These are phyloP conservation scores for Endocladia muricata DNA, from an alignment of 31 red algal genomes.

Conservation along the genomic window DNA sequence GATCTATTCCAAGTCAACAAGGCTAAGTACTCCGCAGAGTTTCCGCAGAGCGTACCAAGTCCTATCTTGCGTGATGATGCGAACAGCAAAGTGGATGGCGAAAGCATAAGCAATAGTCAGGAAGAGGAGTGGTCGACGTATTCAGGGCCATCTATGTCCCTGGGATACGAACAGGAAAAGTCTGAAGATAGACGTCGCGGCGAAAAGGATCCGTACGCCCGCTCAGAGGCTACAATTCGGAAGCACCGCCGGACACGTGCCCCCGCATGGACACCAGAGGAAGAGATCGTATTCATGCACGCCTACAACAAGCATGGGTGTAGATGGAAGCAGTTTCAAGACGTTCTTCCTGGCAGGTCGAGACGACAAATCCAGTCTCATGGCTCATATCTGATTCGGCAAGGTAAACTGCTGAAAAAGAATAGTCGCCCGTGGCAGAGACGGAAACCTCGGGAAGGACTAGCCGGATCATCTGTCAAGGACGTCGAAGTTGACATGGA, in stretches of 20 bases:
- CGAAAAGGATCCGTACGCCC: slow-evolving; percentile 2
- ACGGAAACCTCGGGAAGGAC: slow-evolving; percentile 29
- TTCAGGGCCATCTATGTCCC: slow-evolving; percentile 19
- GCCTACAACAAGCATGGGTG: slow-evolving; percentile 73
- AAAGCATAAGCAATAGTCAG: slow-evolving; percentile 53
- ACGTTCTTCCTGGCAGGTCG: slow-evolving; percentile 65
- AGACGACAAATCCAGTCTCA: slow-evolving; percentile 92
- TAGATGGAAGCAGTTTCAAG: slow-evolving; percentile 85
- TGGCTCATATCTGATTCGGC: slow-evolving; percentile 86
- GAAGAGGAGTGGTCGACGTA: slow-evolving; percentile 33
- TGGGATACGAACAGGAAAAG: slow-evolving; percentile 18
- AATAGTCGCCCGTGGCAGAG: slow-evolving; percentile 70
- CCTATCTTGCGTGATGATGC: neutral
- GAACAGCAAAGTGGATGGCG: slow-evolving; percentile 25
- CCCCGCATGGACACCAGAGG: slow-evolving; percentile 73
- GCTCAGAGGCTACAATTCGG: neutral
- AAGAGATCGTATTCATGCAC: slow-evolving; percentile 72
- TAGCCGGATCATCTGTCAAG: slow-evolving; percentile 10
- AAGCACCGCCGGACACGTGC: slow-evolving; percentile 53
- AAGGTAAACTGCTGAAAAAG: slow-evolving; percentile 76
- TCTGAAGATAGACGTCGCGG: slow-evolving; percentile 16
- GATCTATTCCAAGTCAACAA: slow-evolving; percentile 12
- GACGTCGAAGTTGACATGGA: slow-evolving; percentile 24
- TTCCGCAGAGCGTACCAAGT: neutral
- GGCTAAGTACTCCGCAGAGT: slow-evolving; percentile 4